Evolutionary conservation across 805 yeast species (phyloP).

Genomic region (Metschnikowia kofuensis): DNA sequence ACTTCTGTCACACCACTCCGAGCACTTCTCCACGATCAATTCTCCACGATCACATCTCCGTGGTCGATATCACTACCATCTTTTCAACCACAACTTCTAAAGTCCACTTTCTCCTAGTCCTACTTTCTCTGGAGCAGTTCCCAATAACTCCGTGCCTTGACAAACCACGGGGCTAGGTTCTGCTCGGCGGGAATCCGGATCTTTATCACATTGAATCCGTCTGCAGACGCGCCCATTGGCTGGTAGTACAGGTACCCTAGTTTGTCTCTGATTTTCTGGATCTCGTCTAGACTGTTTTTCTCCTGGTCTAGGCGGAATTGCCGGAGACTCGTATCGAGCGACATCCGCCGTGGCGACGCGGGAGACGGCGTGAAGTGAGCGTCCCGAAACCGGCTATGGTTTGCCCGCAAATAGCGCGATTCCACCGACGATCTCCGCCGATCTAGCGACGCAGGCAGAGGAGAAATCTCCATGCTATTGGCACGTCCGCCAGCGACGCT

Average conservation of each 20-base stretch:
- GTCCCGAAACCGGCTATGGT: slow-evolving; percentile 20
- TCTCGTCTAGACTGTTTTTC: slow-evolving; percentile 7
- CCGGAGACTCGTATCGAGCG: slow-evolving; percentile 15
- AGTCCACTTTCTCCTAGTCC: neutral
- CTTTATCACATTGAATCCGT: slow-evolving; percentile 38
- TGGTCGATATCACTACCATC: neutral
- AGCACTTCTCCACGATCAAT: too few species aligned
- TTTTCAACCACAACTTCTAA: neutral
- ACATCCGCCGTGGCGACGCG: slow-evolving; percentile 13
- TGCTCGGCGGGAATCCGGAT: slow-evolving; percentile 59
- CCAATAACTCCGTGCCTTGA: slow-evolving; percentile 62
- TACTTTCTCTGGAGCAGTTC: slow-evolving; percentile 31
- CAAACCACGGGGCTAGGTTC: slow-evolving; percentile 75
- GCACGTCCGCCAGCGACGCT: slow-evolving; percentile 16
- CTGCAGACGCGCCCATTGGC: slow-evolving; percentile 33
- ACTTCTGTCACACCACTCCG: too few species aligned
- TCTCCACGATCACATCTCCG: too few species aligned
- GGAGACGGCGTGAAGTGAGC: slow-evolving; percentile 11
- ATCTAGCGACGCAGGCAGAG: slow-evolving; percentile 5
- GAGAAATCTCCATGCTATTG: slow-evolving; percentile 20
- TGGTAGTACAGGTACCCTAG: slow-evolving; percentile 41
- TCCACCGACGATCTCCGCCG: slow-evolving; percentile 30
- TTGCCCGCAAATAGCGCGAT: slow-evolving; percentile 25
- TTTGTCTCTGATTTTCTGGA: slow-evolving; percentile 18
- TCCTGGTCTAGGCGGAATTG: slow-evolving; percentile 12